Evolutionary conservation across 306 rosid genomes (phyloP).

Genomic region (Quercus rubra): DNA sequence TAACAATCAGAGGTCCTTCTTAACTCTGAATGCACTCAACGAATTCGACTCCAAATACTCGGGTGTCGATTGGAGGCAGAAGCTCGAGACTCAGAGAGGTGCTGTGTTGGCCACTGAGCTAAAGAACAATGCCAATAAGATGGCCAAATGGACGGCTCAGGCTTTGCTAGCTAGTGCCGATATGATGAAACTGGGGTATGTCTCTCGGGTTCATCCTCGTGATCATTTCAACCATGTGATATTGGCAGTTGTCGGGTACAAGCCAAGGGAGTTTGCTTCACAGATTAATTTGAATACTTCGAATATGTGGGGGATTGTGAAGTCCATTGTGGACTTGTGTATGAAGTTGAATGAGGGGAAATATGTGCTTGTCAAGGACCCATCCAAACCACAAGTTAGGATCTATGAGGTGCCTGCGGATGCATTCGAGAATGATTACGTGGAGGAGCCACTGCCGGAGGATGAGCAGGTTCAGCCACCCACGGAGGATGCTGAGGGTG

Average conservation of each 20-base stretch:
- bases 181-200: conserved; percentile 93
- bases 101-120: conserved; percentile 97
- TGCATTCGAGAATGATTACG: conserved; percentile 93
- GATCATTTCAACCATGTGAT: conserved; percentile 92
- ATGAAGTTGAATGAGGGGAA: conserved; percentile 93
- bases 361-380: conserved; percentile 90
- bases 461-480: conserved; percentile 94
- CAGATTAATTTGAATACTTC: conserved; percentile 77
- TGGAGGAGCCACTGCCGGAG: conserved; percentile 93
- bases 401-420: conserved; percentile 85
- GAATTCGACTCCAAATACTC: conserved; percentile 93
- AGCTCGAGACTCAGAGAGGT: conserved; percentile 94
- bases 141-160: conserved; percentile 96
- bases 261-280: conserved; percentile 76
- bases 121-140: conserved; percentile 91
- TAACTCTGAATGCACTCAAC: conserved; percentile 83
- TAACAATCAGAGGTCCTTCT: conserved; percentile 81
- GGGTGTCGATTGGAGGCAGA: conserved; percentile 92
- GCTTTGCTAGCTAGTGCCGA: conserved; percentile 86
- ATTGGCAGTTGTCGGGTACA: conserved; percentile 87
- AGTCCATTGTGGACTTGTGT: conserved; percentile 91
- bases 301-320: conserved; percentile 97
- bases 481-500: conserved; percentile 53
- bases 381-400: conserved; percentile 90
- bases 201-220: conserved; percentile 92